These are phyloP conservation scores for Brachypodium distachyon DNA, from an alignment of 202 grass and related monocot genomes.

Conservation along the genomic window DNA sequence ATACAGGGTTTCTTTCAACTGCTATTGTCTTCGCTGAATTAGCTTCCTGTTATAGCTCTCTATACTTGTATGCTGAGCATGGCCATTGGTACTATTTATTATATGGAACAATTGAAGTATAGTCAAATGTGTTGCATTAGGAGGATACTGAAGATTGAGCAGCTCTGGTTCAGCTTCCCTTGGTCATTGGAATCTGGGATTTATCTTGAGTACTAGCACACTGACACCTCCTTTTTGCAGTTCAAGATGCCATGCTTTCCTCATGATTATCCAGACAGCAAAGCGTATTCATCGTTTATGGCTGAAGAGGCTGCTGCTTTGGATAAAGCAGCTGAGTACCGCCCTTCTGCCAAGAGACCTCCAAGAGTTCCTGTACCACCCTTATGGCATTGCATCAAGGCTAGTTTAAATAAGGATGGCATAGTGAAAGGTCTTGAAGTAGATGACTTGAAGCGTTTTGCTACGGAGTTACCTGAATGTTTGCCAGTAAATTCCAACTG, in stretches of 20 bases:
- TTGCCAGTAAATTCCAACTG: not conserved
- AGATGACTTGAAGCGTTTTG: not conserved
- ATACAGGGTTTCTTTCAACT: not conserved
- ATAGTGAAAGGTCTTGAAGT: conserved; percentile 13
- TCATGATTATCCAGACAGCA: conserved; percentile 80
- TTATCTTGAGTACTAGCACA: not conserved
- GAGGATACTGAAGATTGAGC: not conserved
- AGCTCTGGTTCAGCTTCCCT: not conserved
- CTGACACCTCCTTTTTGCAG: conserved; percentile 26
- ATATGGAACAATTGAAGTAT: not conserved
- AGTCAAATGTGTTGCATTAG: not conserved
- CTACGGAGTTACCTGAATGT: conserved; percentile 14
- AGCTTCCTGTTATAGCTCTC: not conserved
- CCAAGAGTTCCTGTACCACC: conserved; percentile 42
- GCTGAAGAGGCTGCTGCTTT: conserved; percentile 37
- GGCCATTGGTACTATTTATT: not conserved
- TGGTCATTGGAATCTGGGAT: not conserved
- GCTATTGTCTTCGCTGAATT: conserved; percentile 10
- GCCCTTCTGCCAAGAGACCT: conserved; percentile 50
- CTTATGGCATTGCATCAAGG: conserved; percentile 57
- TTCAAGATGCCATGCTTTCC: conserved; percentile 70
- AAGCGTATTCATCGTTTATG: conserved; percentile 54
- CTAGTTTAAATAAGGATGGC: conserved; percentile 24
- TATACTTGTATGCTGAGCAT: not conserved
- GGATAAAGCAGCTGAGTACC: conserved; percentile 37